Percentiles rank a stretch among this genome's conserved stretches.
Evolutionary conservation across 371 early-diverging fungal genomes (phyloP).

Genomic region (Nematocida sp.): DNA sequence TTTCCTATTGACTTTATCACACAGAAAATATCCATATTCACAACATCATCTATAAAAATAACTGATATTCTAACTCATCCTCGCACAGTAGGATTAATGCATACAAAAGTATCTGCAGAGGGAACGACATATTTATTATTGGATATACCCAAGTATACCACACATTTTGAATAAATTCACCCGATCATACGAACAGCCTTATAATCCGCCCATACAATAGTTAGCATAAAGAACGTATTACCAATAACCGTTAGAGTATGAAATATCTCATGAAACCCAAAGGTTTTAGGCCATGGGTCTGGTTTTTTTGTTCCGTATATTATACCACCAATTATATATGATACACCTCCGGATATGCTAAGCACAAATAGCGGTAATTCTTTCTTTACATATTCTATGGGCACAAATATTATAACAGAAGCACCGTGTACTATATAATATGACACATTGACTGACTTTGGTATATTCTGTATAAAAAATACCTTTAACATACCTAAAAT

Average conservation of each 20-base stretch:
- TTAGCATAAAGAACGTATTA: constrained; percentile 68
- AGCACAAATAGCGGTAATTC: constrained; percentile 42
- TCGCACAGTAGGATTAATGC: background rate
- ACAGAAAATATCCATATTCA: constrained; percentile 20
- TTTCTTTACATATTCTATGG: constrained; percentile 33
- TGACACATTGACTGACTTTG: constrained; percentile 64
- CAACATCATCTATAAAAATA: background rate
- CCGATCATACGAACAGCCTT: background rate
- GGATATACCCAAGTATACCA: constrained; percentile 17
- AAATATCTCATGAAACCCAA: constrained; percentile 71
- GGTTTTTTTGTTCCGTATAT: constrained; percentile 68
- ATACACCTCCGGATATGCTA: constrained; percentile 64
- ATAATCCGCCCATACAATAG: constrained; percentile 61
- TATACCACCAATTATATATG: constrained; percentile 69
- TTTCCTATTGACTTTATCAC: constrained; percentile 28
- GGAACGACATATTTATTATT: constrained; percentile 10
- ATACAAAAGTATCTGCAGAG: constrained; percentile 6
- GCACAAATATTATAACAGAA: constrained; percentile 65
- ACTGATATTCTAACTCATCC: constrained; percentile 39
- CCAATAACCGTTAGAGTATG: constrained; percentile 69
- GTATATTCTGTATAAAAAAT: constrained; percentile 54
- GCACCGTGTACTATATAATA: constrained; percentile 69
- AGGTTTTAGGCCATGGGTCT: constrained; percentile 66
- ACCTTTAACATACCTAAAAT: constrained; percentile 66
- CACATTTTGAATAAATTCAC: constrained; percentile 1